Conservation (phyloP, 2,329 filamentous ascomycete species). For the Diaporthe sp. region DNA sequence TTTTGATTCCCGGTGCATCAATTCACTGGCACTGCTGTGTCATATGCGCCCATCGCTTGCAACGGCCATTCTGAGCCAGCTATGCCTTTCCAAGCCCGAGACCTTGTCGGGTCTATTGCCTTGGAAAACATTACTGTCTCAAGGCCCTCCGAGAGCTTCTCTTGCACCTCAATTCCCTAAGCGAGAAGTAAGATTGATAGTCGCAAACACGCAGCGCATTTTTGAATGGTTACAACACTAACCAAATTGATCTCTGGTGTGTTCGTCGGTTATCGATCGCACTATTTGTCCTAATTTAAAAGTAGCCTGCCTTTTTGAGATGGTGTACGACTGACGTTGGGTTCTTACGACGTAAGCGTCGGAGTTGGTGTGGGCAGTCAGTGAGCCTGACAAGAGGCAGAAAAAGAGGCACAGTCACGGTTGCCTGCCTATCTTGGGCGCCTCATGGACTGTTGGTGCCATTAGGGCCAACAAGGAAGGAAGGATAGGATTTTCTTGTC, state of each 20-base stretch:
- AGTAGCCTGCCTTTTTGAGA: neutral
- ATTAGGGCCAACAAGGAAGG: neutral
- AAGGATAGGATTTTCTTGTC: neutral
- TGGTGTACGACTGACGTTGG: neutral
- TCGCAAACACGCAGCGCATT: constrained; percentile 47
- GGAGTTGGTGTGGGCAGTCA: neutral
- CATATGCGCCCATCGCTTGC: neutral
- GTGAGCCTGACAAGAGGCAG: neutral
- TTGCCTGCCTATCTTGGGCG: neutral
- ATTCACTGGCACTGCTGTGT: no score
- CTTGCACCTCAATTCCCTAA: neutral
- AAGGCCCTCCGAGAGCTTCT: neutral
- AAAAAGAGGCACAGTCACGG: constrained; percentile 15
- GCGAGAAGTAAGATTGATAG: constrained; percentile 45
- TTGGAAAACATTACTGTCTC: neutral
- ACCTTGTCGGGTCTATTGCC: neutral
- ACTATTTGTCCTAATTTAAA: neutral
- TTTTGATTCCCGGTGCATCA: neutral
- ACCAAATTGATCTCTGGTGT: neutral
- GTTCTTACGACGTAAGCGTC: constrained; percentile 3
- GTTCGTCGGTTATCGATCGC: neutral
- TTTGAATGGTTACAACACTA: neutral
- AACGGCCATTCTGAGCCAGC: neutral
- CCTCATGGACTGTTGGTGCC: neutral
- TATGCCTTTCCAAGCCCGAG: neutral